Conservation (phyloP, 2,329 filamentous ascomycete genomes). For the Epicoccum nigrum region DNA sequence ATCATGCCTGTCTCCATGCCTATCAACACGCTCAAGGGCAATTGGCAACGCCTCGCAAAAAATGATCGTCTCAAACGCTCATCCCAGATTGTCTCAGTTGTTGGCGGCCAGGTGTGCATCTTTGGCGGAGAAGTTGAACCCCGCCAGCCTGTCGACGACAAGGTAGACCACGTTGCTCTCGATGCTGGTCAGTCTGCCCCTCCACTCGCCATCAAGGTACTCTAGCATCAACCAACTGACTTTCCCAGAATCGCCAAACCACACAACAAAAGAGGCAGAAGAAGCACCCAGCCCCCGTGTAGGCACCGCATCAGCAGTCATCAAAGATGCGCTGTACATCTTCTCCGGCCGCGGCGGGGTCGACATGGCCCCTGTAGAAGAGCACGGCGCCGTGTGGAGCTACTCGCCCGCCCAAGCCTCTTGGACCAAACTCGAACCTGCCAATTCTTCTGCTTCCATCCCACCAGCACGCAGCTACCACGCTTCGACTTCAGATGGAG, state of each 20-base stretch:
- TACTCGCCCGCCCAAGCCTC: conserved; percentile 68
- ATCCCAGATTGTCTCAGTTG: conserved; percentile 72
- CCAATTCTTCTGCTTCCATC: conserved; percentile 52
- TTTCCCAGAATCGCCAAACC: conserved; percentile 52
- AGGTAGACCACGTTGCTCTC: conserved; percentile 70
- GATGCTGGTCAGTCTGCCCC: conserved; percentile 23
- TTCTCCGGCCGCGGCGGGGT: conserved; percentile 79
- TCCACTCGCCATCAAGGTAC: conserved; percentile 27
- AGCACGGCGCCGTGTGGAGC: conserved; percentile 76
- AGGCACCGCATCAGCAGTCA: conserved; percentile 72
- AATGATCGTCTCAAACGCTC: conserved; percentile 66
- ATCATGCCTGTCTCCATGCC: conserved; percentile 35
- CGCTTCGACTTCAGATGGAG: conserved; percentile 67
- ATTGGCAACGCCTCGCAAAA: conserved; percentile 46
- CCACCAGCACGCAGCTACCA: conserved; percentile 77
- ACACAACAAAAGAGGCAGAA: conserved; percentile 32
- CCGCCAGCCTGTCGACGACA: conserved; percentile 72
- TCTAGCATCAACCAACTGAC: conserved; percentile 16
- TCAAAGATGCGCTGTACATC: conserved; percentile 75
- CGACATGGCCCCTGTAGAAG: conserved; percentile 73
- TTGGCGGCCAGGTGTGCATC: conserved; percentile 66
- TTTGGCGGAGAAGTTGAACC: conserved; percentile 78
- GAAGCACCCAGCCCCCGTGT: conserved; percentile 69
- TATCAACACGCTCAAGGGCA: conserved; percentile 37
- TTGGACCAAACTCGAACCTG: conserved; percentile 71